These are phyloP conservation scores for sorghum (Sorghum bicolor) DNA, from an alignment of 176 grass and related monocot species.

Conservation along the genomic window DNA sequence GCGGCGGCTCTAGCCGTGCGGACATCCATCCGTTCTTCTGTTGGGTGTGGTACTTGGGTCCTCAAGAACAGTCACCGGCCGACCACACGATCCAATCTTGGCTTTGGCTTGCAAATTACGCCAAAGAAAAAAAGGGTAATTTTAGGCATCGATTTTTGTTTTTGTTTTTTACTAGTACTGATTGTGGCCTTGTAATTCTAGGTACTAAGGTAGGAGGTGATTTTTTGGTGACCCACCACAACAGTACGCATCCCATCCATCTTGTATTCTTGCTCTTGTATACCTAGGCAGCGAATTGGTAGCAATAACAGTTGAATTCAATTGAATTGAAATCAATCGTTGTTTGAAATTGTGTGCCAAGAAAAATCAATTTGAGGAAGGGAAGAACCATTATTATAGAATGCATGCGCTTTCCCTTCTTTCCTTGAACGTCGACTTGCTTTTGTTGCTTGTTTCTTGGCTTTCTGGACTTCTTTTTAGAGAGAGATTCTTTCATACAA, in stretches of 20 bases:
- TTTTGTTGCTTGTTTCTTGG: neutral
- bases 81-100: too few relatives aligned
- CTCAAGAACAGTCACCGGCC: too few relatives aligned
- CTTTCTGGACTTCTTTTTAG: neutral
- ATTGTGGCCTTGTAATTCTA: neutral
- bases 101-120: neutral
- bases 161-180: neutral
- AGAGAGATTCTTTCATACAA: constrained; percentile 13
- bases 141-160: neutral
- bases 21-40: neutral
- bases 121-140: neutral
- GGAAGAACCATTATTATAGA: neutral
- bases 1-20: neutral
- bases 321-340: too few relatives aligned
- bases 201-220: neutral
- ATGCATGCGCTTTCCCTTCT: constrained; percentile 12
- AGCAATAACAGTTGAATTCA: too few relatives aligned
- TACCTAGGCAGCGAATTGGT: too few relatives aligned
- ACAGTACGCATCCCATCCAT: neutral
- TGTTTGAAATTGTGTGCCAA: neutral
- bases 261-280: neutral
- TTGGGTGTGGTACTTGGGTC: neutral
- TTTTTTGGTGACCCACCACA: neutral
- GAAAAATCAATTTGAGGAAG: neutral
- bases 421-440: constrained; percentile 15